Percentiles rank a stretch among this genome's conserved stretches.
Evolutionary conservation across 1,284 basidiomycete genomes (phyloP).

Genomic region (Hemileia vastatrix): DNA sequence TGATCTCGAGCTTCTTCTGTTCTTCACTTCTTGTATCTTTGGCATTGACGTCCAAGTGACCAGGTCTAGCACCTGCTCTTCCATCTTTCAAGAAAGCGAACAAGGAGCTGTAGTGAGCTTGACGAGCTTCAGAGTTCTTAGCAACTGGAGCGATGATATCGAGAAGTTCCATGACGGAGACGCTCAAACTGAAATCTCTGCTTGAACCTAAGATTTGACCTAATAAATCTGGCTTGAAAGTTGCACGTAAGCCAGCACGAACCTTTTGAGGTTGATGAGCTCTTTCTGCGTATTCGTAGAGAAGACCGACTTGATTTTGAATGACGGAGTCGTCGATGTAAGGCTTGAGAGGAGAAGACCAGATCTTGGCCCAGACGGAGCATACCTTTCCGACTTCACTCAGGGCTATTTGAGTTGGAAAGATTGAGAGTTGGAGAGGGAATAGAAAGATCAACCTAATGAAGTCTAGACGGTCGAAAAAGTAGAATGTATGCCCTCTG

Average conservation of each 20-base stretch:
- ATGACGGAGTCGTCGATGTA: not conserved
- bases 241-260: not conserved
- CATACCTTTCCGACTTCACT: not conserved
- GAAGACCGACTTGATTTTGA: not conserved
- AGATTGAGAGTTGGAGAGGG: not conserved
- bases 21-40: not conserved
- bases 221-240: not conserved
- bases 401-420: not conserved
- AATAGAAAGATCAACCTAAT: not conserved
- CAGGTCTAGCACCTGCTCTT: not conserved
- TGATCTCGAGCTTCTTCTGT: not conserved
- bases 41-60: not conserved
- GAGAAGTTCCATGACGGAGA: not conserved
- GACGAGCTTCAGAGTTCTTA: not conserved
- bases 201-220: not conserved
- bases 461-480: too few species aligned
- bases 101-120: not conserved
- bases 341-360: not conserved
- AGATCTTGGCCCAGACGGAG: not conserved
- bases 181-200: not conserved
- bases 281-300: not conserved
- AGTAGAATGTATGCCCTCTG: too few species aligned
- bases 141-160: not conserved
- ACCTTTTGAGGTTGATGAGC: not conserved
- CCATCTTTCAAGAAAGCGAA: not conserved